These are phyloP conservation scores for Paraphoma sp. DNA, from an alignment of 2,329 filamentous ascomycete genomes.

Conservation along the genomic window DNA sequence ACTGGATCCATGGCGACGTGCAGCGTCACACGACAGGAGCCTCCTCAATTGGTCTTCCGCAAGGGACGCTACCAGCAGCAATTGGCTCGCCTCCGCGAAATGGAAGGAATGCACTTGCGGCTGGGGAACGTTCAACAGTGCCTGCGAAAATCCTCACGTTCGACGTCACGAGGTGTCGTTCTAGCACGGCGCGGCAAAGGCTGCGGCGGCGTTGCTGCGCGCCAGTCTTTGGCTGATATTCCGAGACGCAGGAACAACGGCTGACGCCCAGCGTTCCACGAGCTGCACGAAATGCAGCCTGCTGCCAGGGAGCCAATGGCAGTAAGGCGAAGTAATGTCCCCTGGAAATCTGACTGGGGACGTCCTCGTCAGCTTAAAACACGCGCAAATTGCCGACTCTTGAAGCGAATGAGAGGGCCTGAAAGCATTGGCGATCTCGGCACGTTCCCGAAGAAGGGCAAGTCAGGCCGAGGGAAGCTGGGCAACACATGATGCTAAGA, in stretches of 20 bases:
- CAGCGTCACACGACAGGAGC: constrained; percentile 16
- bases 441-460: not conserved
- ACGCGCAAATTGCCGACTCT: not conserved
- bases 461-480: constrained; percentile 6
- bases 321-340: not conserved
- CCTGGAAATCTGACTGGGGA: not conserved
- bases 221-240: not conserved
- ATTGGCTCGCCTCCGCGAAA: not conserved
- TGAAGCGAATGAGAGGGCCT: constrained; percentile 1
- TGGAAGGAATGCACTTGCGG: constrained; percentile 16
- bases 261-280: constrained; percentile 1
- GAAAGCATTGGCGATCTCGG: not conserved
- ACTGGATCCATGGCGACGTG: constrained; percentile 10
- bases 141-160: not conserved
- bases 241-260: not conserved
- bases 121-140: constrained; percentile 8
- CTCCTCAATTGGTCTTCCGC: constrained; percentile 13
- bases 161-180: not conserved
- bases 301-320: not conserved
- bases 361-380: constrained; percentile 3
- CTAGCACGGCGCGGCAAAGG: not conserved
- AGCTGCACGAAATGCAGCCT: not conserved
- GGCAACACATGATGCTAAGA: constrained; percentile 3
- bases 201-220: not conserved
- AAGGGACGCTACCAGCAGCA: constrained; percentile 9